Conservation (phyloP, 1,139 yeast species). For the Hanseniaspora uvarum region DNA sequence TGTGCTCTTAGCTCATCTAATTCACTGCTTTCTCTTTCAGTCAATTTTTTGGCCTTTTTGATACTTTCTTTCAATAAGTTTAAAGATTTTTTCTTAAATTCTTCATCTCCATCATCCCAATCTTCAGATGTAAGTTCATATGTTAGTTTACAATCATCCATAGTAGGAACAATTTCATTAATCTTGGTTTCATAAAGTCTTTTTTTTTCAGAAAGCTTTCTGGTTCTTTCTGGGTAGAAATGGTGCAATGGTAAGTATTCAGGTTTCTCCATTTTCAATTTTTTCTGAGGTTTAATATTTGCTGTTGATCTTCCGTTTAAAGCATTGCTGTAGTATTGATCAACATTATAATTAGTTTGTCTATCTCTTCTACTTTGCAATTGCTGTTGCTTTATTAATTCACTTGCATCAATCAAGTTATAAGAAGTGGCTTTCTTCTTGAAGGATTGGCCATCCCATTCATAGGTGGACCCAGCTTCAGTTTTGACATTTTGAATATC, state of each 20-base stretch:
- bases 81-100: conserved; percentile 32
- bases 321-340: conserved; percentile 69
- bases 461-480: conserved; percentile 51
- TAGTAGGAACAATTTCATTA: conserved; percentile 28
- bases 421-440: conserved; percentile 49
- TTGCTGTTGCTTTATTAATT: conserved; percentile 24
- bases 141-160: conserved; percentile 35
- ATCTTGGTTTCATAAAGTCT: conserved; percentile 36
- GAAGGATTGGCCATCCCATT: conserved; percentile 78
- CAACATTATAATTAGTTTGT: conserved; percentile 67
- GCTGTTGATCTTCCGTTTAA: conserved; percentile 52
- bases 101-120: conserved; percentile 22
- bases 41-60: conserved; percentile 52
- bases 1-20: conserved; percentile 46
- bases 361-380: conserved; percentile 29
- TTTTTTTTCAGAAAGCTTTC: conserved; percentile 57
- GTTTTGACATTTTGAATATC: conserved; percentile 67
- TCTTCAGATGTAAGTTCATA: conserved; percentile 28
- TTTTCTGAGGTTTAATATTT: conserved; percentile 54
- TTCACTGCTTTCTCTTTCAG: conserved; percentile 53
- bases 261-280: conserved; percentile 54
- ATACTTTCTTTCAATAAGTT: conserved; percentile 52
- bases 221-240: conserved; percentile 52
- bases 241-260: conserved; percentile 62
- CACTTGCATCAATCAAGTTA: conserved; percentile 52